Evolutionary conservation across 768 basidiomycete genomes (phyloP), one percentile per base, ranked within the genome.

Genomic region (Tephrocybe sp.): DNA sequence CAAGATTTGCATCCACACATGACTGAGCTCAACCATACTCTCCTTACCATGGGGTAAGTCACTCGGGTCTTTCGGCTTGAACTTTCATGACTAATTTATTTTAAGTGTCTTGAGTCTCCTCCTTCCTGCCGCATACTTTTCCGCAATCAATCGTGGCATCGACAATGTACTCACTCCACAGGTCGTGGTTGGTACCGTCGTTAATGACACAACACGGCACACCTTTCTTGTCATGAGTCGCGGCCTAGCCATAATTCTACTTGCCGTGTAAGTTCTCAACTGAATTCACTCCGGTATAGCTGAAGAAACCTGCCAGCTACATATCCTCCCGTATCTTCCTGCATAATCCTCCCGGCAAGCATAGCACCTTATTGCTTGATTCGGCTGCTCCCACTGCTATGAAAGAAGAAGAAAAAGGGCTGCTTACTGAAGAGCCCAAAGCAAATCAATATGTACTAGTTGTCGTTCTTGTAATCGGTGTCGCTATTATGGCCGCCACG

Each of bases 1-100:
- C 87, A 90, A 63, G 75, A 85, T 46, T 68, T 90, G 7, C 81
- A 87, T 57, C 83, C 84, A 2, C 81, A 84, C 56, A 59, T 78
- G 9, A 79, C 81, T 0, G 74, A 88, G 55, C 70, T 89, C 1
- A 89, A 89, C 54, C 84, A 87, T 44, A 77, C 84, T 0, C 63
- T 90, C 18, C 73, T 90, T 3, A 82, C 79, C 0, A 73, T 89
- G 53, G 87, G 87, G 85, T 83, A 52, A n/a, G 73, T 63, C 15
- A 18, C 34, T 19, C 6, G 11, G 31, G 13, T 28, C 22, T 46
- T 24, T n/a, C n/a, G n/a, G n/a, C n/a, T n/a, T n/a, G n/a, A n/a
- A n/a, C n/a, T n/a, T n/a, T n/a, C n/a, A 21, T 37, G 7, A 22
- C 21, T 32, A 5, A 26, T 38, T 21, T 9, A 7, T 25, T 30